These are phyloP conservation scores for Aspergillus clavatus DNA, from an alignment of 2,329 filamentous ascomycete species.

Conservation along the genomic window DNA sequence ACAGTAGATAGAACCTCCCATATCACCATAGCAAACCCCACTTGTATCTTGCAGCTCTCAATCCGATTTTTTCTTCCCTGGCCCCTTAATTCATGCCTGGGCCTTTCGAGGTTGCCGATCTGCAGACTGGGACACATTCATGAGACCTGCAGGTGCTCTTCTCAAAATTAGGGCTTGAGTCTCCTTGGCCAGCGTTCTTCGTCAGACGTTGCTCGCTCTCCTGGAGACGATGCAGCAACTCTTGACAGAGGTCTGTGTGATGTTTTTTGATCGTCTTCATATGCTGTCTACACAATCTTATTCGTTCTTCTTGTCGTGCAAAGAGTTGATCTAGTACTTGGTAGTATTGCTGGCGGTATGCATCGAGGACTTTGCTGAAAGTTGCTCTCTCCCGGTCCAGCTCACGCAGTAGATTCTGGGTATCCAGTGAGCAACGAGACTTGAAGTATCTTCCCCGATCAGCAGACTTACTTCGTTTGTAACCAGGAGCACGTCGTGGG, in stretches of 20 bases:
- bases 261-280: conserved; percentile 26
- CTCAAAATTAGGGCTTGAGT: neutral
- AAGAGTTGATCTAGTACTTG: conserved; percentile 42
- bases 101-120: neutral
- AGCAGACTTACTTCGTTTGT: conserved; percentile 27
- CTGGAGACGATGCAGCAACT: conserved; percentile 27
- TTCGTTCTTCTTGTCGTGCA: conserved; percentile 36
- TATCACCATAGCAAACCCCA: no score
- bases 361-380: conserved; percentile 40
- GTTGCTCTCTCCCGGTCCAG: conserved; percentile 46
- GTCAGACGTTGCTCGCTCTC: conserved; percentile 20
- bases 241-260: conserved; percentile 26
- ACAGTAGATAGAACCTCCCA: no score
- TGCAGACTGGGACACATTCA: neutral
- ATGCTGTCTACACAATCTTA: conserved; percentile 28
- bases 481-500: conserved; percentile 23
- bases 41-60: neutral
- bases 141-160: neutral
- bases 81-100: neutral
- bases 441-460: neutral
- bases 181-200: conserved; percentile 10
- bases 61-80: neutral
- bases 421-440: conserved; percentile 1
- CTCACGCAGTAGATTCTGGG: conserved; percentile 40
- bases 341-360: conserved; percentile 42